These are phyloP conservation scores for Dendrobium officinale DNA, from an alignment of 106 monocot species.

Conservation along the genomic window DNA sequence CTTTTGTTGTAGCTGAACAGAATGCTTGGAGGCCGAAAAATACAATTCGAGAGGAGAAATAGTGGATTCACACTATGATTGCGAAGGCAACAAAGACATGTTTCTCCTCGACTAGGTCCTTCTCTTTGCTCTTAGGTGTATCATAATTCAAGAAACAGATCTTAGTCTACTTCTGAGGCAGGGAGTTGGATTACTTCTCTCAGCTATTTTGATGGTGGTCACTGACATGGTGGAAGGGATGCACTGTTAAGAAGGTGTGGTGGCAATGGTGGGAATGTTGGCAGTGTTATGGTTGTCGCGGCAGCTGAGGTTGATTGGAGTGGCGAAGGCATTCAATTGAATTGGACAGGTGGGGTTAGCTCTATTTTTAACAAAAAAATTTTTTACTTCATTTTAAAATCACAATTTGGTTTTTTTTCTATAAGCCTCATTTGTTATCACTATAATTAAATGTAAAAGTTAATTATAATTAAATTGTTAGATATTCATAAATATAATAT, in stretches of 20 bases:
- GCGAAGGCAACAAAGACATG: too few relatives aligned
- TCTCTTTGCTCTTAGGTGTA: slow-evolving; percentile 9
- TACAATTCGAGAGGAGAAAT: too few relatives aligned
- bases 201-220: slow-evolving; percentile 26
- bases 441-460: background rate
- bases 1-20: too few relatives aligned
- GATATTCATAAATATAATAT: too few relatives aligned
- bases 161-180: slow-evolving; percentile 35
- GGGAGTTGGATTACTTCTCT: slow-evolving; percentile 22
- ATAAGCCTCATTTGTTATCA: background rate
- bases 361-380: background rate
- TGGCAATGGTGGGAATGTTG: background rate
- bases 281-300: slow-evolving; percentile 43
- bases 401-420: too few relatives aligned
- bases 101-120: slow-evolving; percentile 28
- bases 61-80: too few relatives aligned
- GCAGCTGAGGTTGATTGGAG: slow-evolving; percentile 50
- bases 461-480: background rate
- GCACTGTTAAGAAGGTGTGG: background rate
- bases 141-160: slow-evolving; percentile 18
- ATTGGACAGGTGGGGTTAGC: slow-evolving; percentile 30
- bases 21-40: too few relatives aligned
- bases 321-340: slow-evolving; percentile 51
- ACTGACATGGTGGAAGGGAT: slow-evolving; percentile 26
- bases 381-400: too few relatives aligned